These are phyloP conservation scores for Discostella stelligeroides DNA, from an alignment of 108 stramenopile genomes.

Conservation along the genomic window DNA sequence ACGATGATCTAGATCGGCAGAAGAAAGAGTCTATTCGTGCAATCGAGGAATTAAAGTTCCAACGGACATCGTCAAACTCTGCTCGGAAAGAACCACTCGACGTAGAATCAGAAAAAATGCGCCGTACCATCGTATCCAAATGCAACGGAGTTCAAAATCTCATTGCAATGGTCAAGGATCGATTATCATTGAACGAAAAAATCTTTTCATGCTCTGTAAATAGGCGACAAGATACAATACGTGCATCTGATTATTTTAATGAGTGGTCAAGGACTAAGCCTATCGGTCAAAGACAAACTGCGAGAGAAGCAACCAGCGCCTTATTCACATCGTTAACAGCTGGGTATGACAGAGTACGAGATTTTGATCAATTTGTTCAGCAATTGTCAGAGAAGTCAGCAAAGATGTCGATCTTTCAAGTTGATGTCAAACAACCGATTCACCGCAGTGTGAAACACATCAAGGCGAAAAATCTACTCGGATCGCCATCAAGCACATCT, in stretches of 20 bases:
- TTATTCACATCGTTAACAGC: conserved; percentile 40
- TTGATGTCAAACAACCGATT: neutral
- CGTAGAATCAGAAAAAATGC: conserved; percentile 60
- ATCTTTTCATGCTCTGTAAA: conserved; percentile 35
- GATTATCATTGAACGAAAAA: conserved; percentile 34
- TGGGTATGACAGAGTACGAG: conserved; percentile 42
- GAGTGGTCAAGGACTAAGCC: conserved; percentile 19
- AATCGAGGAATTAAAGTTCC: conserved; percentile 35
- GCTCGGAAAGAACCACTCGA: conserved; percentile 65
- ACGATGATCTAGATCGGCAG: conserved; percentile 55
- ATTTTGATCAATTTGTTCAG: conserved; percentile 31
- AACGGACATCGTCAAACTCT: conserved; percentile 10
- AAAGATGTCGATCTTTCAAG: conserved; percentile 18
- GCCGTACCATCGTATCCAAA: conserved; percentile 57
- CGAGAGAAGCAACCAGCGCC: conserved; percentile 34
- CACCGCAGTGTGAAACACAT: conserved; percentile 9
- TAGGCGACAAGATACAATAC: conserved; percentile 23
- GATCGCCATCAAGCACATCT: conserved; percentile 24
- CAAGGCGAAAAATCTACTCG: neutral
- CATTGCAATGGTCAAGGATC: conserved; percentile 33
- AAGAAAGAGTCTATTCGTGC: conserved; percentile 35
- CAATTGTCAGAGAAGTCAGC: conserved; percentile 23
- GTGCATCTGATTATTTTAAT: conserved; percentile 42
- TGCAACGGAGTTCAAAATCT: conserved; percentile 44
- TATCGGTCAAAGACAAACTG: conserved; percentile 17